Evolutionary conservation across 2,329 filamentous ascomycete genomes (phyloP), one percentile per base, ranked within the genome.

Genomic region (Pochonia chlamydosporia): DNA sequence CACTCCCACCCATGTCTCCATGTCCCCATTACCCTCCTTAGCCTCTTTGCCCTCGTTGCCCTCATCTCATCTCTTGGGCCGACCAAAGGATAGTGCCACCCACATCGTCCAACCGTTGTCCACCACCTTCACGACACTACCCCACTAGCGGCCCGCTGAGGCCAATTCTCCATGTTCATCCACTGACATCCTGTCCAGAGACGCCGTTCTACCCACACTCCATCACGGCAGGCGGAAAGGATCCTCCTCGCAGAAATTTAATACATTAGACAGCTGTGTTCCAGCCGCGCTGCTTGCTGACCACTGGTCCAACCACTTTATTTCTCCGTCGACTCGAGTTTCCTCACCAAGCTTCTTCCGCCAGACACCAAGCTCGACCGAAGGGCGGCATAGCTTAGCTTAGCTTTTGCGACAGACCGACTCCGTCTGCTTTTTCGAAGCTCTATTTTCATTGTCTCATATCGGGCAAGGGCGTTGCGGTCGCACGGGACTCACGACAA

Each of bases 91-190:
- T 46, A 46, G 37, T 43, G 42, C 42, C 42, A 18, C 42, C 40
- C 43, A 41, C 41, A 23, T 26, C 28, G 42, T 23, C 43, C 33
- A 49, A 47, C 50, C 42, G 44, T 43, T 46, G 35, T 40, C 40
- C 40, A 43, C 31, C 24, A 36, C 30, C 24, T 37, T 45, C 37
- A 23, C 43, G 24, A 33, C 39, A 40, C 41, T 14, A 16, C 50
- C 47, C 50, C 50, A 52, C 50, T 30, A 25, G 33, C 50, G 50
- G 48, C 48, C 48, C 50, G 50, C 46, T n/a, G 48, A 48, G 43
- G 43, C 36, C 48, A 46, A 33, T 48, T 52, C 49, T 42, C 44
- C 30, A 46, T 43, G 40, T 31, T 36, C 33, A 40, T 36, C 50
- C 50, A 49, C 50, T 49, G 50, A 52, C 50, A 44, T 49, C 41